Base-by-base conservation (phyloP, 768 basidiomycete species). In the Mycena rosella region DNA sequence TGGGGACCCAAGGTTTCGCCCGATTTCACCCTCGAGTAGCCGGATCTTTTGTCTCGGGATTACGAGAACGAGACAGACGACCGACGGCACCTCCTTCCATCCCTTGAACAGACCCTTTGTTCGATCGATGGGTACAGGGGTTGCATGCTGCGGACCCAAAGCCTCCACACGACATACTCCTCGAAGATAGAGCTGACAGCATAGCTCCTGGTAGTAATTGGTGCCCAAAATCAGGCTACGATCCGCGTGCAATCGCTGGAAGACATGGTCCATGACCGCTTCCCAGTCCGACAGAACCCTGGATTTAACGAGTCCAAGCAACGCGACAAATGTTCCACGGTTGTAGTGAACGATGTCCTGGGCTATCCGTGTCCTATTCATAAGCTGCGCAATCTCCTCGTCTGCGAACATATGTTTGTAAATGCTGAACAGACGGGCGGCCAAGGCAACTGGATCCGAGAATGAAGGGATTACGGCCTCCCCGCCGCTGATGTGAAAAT, bases 161-260 rank as follows among this genome's bases (percentile, higher is more conserved):
- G 57, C 13, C 27, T 57, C 30, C 4, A 53, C 55, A 53, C 62
- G 57, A 27, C 76, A 62, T 4, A 85, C 59, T 36, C 77, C 74
- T 30, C 74, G 75, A 22, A 78, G 71, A 60, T 80, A 74, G 5
- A 85, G 74, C 45, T 81, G 78, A 34, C 77, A 79, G 42, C 76
- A 76, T 5, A 85, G 70, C 24, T 85, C 84, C 62, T 84, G 81
- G 51, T 78, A 80, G 66, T 77, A 73, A 56, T 77, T 77, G 10
- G 72, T 69, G n/a, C 76, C 78, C 70, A 80, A 71, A 15, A 75
- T 63, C 48, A 78, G 66, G 22, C 67, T 69, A 40, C 51, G n/a
- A 63, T 81, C 79, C 47, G 42, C 20, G 4, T 65, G 59, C 29
- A 72, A 32, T 14, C 73, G 64, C 13, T 72, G 62, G 30, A 79